Conservation (phyloP, 768 basidiomycete species). For the Lactarius hatsudake region DNA sequence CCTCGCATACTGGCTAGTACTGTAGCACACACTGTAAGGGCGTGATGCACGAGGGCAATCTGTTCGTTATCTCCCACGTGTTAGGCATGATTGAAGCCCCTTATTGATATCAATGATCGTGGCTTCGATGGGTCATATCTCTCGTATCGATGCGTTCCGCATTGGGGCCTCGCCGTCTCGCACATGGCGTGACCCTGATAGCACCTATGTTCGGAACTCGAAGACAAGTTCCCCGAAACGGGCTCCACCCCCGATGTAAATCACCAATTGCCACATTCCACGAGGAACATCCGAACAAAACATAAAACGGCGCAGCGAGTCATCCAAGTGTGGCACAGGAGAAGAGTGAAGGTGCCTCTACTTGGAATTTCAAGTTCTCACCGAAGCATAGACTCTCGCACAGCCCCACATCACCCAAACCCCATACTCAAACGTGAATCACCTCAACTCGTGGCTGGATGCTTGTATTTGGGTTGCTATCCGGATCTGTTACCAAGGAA, state of each 20-base stretch:
- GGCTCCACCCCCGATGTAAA: neutral
- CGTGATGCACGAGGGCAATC: neutral
- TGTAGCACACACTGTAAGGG: neutral
- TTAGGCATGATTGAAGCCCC: constrained; percentile 2
- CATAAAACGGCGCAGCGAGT: neutral
- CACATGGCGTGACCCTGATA: neutral
- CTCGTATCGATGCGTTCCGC: neutral
- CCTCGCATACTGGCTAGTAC: neutral
- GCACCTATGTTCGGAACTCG: neutral
- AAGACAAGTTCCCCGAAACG: neutral
- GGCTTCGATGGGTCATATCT: constrained; percentile 2
- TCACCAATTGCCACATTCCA: neutral
- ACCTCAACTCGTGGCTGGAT: neutral
- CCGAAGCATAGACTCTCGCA: neutral
- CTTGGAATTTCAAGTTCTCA: neutral
- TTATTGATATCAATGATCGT: constrained; percentile 2
- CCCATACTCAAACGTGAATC: neutral
- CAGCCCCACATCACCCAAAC: neutral
- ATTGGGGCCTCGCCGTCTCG: neutral
- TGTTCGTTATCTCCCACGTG: neutral
- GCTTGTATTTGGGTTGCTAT: neutral
- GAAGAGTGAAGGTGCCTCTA: neutral
- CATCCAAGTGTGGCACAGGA: neutral
- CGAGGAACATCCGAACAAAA: neutral
- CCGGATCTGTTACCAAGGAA: neutral